These are phyloP conservation scores for Macaranga tanarius DNA, from an alignment of 441 rosid species.

Conservation along the genomic window DNA sequence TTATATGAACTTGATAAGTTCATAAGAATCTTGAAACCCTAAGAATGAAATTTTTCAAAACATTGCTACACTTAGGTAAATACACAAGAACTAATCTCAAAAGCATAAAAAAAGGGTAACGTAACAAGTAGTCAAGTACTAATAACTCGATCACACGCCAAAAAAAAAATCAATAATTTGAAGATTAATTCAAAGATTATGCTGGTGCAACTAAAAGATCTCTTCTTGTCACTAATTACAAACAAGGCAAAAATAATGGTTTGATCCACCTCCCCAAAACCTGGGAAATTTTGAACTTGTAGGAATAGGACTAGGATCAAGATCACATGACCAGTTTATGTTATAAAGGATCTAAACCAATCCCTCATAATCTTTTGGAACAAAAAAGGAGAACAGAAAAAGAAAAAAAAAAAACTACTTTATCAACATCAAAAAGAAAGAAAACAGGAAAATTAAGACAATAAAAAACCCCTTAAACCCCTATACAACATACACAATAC, in stretches of 20 bases:
- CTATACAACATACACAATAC: background rate
- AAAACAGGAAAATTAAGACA: background rate
- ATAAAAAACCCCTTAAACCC: too few relatives aligned
- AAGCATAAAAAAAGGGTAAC: too few relatives aligned
- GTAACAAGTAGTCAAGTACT: too few relatives aligned
- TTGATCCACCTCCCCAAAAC: slow-evolving; percentile 1
- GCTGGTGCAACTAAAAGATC: slow-evolving; percentile 9
- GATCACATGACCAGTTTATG: slow-evolving; percentile 2
- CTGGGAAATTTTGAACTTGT: background rate
- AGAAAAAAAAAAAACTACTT: background rate
- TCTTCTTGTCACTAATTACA: background rate
- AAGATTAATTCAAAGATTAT: background rate
- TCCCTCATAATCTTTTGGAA: background rate
- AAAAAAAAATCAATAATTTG: too few relatives aligned
- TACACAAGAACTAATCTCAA: too few relatives aligned
- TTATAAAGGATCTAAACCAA: background rate
- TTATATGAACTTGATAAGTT: too few relatives aligned
- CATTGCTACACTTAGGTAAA: too few relatives aligned
- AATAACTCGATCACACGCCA: too few relatives aligned
- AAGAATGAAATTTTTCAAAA: too few relatives aligned
- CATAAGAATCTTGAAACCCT: too few relatives aligned
- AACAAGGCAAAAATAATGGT: background rate
- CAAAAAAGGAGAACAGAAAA: background rate
- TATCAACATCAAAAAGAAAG: background rate
- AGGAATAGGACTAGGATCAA: slow-evolving; percentile 1